Conservation (phyloP, 192 early-diverging fungal species). For the Borealophlyctis nickersoniae region DNA sequence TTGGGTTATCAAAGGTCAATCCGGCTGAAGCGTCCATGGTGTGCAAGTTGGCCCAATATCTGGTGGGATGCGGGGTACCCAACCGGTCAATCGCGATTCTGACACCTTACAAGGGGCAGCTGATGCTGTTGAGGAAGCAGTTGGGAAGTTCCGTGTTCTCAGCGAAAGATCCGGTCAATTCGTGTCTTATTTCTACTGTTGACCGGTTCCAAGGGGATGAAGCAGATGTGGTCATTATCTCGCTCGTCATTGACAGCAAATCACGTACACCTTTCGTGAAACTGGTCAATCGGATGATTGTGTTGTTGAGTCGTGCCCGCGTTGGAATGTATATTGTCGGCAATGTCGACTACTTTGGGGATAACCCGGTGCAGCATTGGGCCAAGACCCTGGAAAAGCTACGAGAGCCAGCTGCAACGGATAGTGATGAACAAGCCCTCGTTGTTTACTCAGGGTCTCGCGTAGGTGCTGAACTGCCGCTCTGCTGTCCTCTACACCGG, state of each 20-base stretch:
- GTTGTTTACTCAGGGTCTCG: constrained; percentile 1
- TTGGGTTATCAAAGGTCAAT: constrained; percentile 34
- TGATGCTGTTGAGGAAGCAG: constrained; percentile 27
- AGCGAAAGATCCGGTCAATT: neutral
- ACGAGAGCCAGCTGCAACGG: constrained; percentile 14
- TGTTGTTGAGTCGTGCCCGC: constrained; percentile 31
- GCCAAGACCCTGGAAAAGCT: constrained; percentile 23
- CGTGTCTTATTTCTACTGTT: neutral
- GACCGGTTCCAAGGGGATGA: constrained; percentile 39
- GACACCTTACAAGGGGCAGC: constrained; percentile 39
- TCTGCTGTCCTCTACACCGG: constrained; percentile 29
- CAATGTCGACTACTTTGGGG: constrained; percentile 30
- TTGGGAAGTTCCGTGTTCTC: constrained; percentile 23
- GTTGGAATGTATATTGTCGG: constrained; percentile 36
- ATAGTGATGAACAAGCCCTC: constrained; percentile 4
- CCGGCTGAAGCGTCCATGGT: constrained; percentile 28
- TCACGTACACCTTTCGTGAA: constrained; percentile 31
- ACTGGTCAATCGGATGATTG: constrained; percentile 40
- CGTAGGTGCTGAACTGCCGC: constrained; percentile 10
- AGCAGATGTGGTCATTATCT: constrained; percentile 25
- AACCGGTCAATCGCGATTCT: constrained; percentile 34
- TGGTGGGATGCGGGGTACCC: constrained; percentile 29
- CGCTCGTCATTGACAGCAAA: constrained; percentile 28
- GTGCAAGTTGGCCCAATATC: constrained; percentile 19
- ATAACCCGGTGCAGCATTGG: constrained; percentile 29